Evolutionary conservation across 768 basidiomycete genomes (phyloP), one percentile per base, ranked within the genome.

Genomic region (Termitomyces sp.): DNA sequence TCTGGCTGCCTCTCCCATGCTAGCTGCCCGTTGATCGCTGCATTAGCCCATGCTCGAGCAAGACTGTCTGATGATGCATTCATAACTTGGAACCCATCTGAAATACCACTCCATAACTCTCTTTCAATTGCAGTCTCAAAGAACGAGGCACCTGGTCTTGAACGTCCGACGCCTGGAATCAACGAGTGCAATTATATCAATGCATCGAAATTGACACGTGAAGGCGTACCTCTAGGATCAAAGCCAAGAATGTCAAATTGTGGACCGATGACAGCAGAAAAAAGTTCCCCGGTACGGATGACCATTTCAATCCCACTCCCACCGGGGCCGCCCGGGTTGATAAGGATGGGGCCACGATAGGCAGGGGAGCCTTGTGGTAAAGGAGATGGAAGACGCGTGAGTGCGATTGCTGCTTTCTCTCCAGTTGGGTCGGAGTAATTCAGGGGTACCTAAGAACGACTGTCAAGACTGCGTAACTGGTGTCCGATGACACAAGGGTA

Each of bases 251-350:
- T 60, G 53, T 81, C 78, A 58, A 76, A 81, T 45, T 73, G 66
- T 20, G 75, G 72, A 4, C 80, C 79, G 7, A 81, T 46, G 15
- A 76, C 61, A 1, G 54, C 34, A 9, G 67, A 63, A 12, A 80
- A 51, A 1, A 53, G 33, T 10, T 63, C 56, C 1, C 72, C 78
- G 0, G 39, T 2, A 4, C 16, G n/a, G 5, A 62, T 28, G 24
- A 75, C 59, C 0, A 72, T 24, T 4, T 66, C 64, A 6, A 79
- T 72, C 4, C 80, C 78, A 56, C 76, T 75, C 2, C 73, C 75
- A 8, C 79, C 80, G 1, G 79, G 80, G 0, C 80, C 79, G n/a
- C 79, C 77, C 1, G 78, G 79, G 53, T 80, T 80, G 61, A 77
- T 69, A 3, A 80, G 63, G 13, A 80, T 66, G 1, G 78, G 78